Percentiles rank a stretch among this genome's conserved stretches.
These are phyloP conservation scores for Phaeotremella skinneri DNA, from an alignment of 768 basidiomycete species.

Conservation along the genomic window DNA sequence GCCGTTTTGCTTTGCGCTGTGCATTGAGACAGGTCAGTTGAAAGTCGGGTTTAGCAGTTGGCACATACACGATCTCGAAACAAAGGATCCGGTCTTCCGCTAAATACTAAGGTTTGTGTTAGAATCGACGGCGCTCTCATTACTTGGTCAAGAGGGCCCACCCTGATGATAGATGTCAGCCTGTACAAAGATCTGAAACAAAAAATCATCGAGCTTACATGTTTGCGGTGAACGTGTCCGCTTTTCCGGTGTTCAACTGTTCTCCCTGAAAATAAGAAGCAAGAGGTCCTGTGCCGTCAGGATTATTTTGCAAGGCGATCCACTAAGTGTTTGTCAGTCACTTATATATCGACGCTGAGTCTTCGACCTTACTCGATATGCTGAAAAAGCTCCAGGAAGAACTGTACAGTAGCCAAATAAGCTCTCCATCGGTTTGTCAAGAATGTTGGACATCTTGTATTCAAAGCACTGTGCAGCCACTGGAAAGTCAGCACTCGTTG, in stretches of 20 bases:
- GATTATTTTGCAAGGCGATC: constrained; percentile 78
- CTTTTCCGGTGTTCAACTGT: constrained; percentile 59
- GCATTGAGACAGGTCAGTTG: neutral
- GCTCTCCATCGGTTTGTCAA: constrained; percentile 86
- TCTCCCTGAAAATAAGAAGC: constrained; percentile 94
- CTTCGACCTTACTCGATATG: constrained; percentile 59
- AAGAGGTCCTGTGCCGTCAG: constrained; percentile 82
- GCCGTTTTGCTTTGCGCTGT: constrained; percentile 47
- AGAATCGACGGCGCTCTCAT: neutral
- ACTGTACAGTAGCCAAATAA: constrained; percentile 59
- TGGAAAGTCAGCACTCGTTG: neutral
- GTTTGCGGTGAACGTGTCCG: constrained; percentile 51
- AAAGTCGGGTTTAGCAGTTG: neutral
- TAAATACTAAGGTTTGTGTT: constrained; percentile 32
- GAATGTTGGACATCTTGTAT: constrained; percentile 88
- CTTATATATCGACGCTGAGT: too few relatives aligned
- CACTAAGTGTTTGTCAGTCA: constrained; percentile 56
- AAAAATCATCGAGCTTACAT: constrained; percentile 38
- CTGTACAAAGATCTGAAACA: neutral
- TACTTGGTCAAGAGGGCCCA: neutral
- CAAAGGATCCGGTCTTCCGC: constrained; percentile 51
- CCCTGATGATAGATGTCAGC: constrained; percentile 21
- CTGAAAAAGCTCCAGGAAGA: constrained; percentile 87
- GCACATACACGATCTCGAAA: constrained; percentile 50
- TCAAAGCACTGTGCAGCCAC: constrained; percentile 93